Percentiles rank a stretch among this genome's conserved stretches.
Conservation (phyloP, 2,329 filamentous ascomycete species). For the Ophiosphaerella narmari region DNA sequence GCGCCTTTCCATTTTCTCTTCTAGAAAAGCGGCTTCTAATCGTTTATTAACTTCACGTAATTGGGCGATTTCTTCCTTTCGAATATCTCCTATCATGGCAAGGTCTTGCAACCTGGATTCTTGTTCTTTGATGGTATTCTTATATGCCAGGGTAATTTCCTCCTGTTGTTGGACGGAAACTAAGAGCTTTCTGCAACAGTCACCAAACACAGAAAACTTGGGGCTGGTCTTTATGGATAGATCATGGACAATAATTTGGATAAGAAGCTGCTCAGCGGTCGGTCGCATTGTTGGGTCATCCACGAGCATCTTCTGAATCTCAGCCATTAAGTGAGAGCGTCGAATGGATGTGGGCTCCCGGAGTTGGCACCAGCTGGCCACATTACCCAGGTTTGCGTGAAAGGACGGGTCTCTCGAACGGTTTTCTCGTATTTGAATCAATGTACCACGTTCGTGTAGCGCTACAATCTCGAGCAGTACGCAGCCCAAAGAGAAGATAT, state of each 20-base stretch:
- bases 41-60: too few relatives aligned
- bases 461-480: conserved; percentile 72
- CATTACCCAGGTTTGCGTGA: conserved; percentile 67
- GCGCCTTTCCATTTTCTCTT: too few relatives aligned
- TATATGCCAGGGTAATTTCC: background rate
- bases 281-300: conserved; percentile 6
- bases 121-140: background rate
- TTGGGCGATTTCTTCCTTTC: too few relatives aligned
- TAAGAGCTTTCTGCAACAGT: conserved; percentile 5
- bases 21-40: too few relatives aligned
- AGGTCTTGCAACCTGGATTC: background rate
- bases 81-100: too few relatives aligned
- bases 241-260: conserved; percentile 1
- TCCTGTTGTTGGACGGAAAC: background rate
- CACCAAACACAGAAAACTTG: conserved; percentile 6
- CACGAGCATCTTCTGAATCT: conserved; percentile 7
- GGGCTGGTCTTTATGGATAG: background rate
- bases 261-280: conserved; percentile 6
- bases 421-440: conserved; percentile 66
- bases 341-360: background rate
- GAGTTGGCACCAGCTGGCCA: conserved; percentile 55
- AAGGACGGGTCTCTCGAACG: conserved; percentile 65
- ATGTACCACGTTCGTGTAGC: conserved; percentile 52
- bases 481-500: conserved; percentile 74
- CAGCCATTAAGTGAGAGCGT: conserved; percentile 1